Conservation (phyloP, 331 rosid genomes). For the Cucumis variabilis region DNA sequence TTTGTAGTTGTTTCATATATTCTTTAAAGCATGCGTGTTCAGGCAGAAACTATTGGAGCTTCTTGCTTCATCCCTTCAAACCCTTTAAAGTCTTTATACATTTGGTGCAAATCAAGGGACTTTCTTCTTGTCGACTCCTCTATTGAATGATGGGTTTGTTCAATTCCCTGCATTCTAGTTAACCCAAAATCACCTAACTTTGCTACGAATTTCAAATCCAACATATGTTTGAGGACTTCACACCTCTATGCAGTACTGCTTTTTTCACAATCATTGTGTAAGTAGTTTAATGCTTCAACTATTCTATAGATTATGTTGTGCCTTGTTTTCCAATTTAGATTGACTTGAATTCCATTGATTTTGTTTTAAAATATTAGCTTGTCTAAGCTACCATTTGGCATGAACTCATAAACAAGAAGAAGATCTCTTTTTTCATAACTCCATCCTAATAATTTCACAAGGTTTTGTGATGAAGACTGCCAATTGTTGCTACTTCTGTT, state of each 20-base stretch:
- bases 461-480: slow-evolving; percentile 78
- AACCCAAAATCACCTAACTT: slow-evolving; percentile 81
- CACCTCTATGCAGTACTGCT: slow-evolving; percentile 78
- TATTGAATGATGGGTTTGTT: slow-evolving; percentile 75
- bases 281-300: slow-evolving; percentile 76
- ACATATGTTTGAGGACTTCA: slow-evolving; percentile 83
- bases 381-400: slow-evolving; percentile 82
- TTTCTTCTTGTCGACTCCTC: no score
- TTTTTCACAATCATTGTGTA: slow-evolving; percentile 67
- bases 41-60: no score
- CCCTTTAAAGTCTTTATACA: no score
- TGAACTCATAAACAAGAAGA: slow-evolving; percentile 75
- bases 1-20: no score
- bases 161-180: slow-evolving; percentile 59
- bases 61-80: no score
- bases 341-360: no score
- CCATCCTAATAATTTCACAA: slow-evolving; percentile 82
- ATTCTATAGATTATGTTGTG: slow-evolving; percentile 60
- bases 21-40: no score
- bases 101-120: no score
- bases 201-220: slow-evolving; percentile 60
- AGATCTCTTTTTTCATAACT: slow-evolving; percentile 74
- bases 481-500: slow-evolving; percentile 82
- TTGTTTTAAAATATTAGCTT: slow-evolving; percentile 44
- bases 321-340: slow-evolving; percentile 55